Conservation (phyloP, 73 alveolate genomes). For the Paramecium sexaurelia region DNA sequence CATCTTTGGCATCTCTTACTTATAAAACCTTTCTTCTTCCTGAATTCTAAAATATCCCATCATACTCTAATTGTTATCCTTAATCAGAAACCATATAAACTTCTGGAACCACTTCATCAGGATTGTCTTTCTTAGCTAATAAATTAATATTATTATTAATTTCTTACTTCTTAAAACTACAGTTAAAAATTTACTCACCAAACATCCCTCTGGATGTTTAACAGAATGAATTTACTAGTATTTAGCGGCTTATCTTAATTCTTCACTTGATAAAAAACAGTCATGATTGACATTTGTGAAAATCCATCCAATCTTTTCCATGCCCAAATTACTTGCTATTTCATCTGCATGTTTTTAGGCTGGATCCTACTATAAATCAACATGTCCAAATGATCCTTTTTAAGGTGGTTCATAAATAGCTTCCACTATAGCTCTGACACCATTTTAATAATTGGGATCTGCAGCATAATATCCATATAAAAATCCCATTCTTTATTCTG, state of each 20-base stretch:
- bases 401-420: conserved; percentile 98
- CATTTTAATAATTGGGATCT: conserved; percentile 98
- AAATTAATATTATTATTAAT: not conserved
- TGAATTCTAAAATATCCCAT: conserved; percentile 88
- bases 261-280: conserved; percentile 92
- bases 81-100: conserved; percentile 98
- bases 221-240: conserved; percentile 88
- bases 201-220: conserved; percentile 95
- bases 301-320: conserved; percentile 98
- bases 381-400: conserved; percentile 84
- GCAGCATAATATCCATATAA: conserved; percentile 98
- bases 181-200: conserved; percentile 90
- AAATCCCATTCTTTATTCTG: conserved; percentile 96
- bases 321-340: conserved; percentile 88
- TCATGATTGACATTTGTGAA: conserved; percentile 96
- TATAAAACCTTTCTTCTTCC: conserved; percentile 88
- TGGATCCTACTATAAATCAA: conserved; percentile 86
- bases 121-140: conserved; percentile 78
- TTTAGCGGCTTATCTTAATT: conserved; percentile 93
- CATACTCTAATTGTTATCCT: conserved; percentile 96
- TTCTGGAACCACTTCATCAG: conserved; percentile 92
- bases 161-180: conserved; percentile 79
- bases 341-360: conserved; percentile 78
- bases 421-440: conserved; percentile 97
- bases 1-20: conserved; percentile 87